These are phyloP conservation scores for Trichoderma virens DNA, from an alignment of 495 filamentous ascomycete genomes.

Conservation along the genomic window DNA sequence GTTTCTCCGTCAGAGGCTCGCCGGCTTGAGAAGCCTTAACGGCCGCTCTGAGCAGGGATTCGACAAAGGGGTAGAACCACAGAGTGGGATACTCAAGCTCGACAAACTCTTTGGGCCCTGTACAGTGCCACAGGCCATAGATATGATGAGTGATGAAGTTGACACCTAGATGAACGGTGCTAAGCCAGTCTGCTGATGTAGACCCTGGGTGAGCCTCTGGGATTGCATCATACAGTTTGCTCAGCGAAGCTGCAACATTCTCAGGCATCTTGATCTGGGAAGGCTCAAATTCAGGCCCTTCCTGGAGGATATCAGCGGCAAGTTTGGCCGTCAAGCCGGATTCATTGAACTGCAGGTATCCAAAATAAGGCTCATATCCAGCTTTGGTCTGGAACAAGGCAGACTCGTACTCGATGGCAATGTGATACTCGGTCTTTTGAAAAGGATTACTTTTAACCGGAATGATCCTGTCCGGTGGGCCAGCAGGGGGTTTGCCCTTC, in stretches of 20 bases:
- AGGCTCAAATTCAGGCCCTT: neutral
- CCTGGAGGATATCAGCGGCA: neutral
- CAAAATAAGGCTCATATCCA: constrained; percentile 16
- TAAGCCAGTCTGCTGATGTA: constrained; percentile 9
- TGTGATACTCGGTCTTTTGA: constrained; percentile 47
- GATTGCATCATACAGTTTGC: neutral
- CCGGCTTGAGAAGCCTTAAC: constrained; percentile 5
- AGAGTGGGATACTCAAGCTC: constrained; percentile 16
- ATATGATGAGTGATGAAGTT: constrained; percentile 17
- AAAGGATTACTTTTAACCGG: constrained; percentile 23
- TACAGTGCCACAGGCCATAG: constrained; percentile 18
- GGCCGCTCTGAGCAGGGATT: constrained; percentile 16
- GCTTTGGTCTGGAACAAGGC: constrained; percentile 39
- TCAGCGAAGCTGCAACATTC: neutral
- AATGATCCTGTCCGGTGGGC: neutral
- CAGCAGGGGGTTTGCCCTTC: neutral
- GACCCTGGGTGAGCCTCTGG: neutral
- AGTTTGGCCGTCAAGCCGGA: neutral
- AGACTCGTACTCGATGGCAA: constrained; percentile 50
- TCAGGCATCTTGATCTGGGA: constrained; percentile 4
- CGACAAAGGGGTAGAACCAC: constrained; percentile 17
- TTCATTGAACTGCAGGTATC: constrained; percentile 13
- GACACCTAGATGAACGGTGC: constrained; percentile 15
- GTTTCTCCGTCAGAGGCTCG: constrained; percentile 10
- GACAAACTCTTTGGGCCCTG: constrained; percentile 16